Conservation (phyloP, 352 stramenopile species). For the Globisporangium megalacanthum region DNA sequence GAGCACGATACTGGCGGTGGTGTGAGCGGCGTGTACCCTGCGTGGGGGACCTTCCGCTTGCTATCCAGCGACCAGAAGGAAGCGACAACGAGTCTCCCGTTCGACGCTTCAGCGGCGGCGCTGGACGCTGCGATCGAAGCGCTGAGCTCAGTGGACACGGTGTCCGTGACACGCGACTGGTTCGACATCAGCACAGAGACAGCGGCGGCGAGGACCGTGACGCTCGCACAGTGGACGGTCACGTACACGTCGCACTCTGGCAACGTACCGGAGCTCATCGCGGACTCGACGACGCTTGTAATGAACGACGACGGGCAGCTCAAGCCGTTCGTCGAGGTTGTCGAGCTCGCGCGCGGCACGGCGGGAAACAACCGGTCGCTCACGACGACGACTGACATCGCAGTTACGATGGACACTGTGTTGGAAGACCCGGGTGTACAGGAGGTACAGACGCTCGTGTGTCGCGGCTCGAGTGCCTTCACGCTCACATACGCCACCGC, state of each 20-base stretch:
- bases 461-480: constrained; percentile 38
- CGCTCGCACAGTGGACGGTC: constrained; percentile 67
- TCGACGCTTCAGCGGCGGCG: constrained; percentile 44
- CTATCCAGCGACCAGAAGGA: constrained; percentile 35
- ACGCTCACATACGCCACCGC: constrained; percentile 31
- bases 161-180: constrained; percentile 75
- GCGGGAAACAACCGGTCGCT: constrained; percentile 70
- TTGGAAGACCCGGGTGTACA: constrained; percentile 57
- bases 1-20: constrained; percentile 48
- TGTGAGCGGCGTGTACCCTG: constrained; percentile 74
- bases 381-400: constrained; percentile 39
- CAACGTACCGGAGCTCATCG: constrained; percentile 36
- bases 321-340: constrained; percentile 40
- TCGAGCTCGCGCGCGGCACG: constrained; percentile 46
- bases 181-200: constrained; percentile 51
- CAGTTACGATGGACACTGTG: constrained; percentile 42
- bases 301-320: constrained; percentile 47
- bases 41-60: constrained; percentile 85
- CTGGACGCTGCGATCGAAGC: constrained; percentile 72
- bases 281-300: constrained; percentile 33
- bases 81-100: constrained; percentile 48
- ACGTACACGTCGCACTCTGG: constrained; percentile 55
- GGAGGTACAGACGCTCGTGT: constrained; percentile 62
- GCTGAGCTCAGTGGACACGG: constrained; percentile 70
- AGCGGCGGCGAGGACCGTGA: constrained; percentile 22